These are phyloP conservation scores for Botrytis cinerea DNA, from an alignment of 2,329 filamentous ascomycete genomes.

Conservation along the genomic window DNA sequence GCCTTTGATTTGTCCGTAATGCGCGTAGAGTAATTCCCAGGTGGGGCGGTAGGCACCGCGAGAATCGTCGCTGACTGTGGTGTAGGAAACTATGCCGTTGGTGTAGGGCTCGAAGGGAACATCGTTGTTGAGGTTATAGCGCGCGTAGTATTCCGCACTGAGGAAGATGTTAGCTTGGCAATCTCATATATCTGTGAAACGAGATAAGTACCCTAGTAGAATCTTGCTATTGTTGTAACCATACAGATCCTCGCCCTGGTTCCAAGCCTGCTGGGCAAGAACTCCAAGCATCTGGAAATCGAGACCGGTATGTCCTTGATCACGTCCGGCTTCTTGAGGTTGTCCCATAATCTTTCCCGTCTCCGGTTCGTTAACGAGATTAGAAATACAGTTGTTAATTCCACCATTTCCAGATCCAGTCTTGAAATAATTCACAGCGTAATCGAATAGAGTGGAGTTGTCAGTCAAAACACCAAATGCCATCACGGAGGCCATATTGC, in stretches of 20 bases:
- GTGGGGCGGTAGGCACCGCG: not conserved
- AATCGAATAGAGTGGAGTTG: not conserved
- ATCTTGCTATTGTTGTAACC: not conserved
- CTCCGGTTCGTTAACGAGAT: not conserved
- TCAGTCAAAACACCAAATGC: not conserved
- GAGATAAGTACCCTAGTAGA: not conserved
- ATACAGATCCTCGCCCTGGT: not conserved
- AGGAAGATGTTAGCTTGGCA: not conserved
- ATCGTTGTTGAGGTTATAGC: not conserved
- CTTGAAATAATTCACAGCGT: not conserved
- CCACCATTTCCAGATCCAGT: conserved; percentile 5
- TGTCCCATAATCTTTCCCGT: not conserved
- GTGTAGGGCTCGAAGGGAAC: conserved; percentile 2
- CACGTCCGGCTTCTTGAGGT: not conserved
- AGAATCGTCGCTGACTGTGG: not conserved
- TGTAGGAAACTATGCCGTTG: conserved; percentile 4
- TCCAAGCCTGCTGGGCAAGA: not conserved
- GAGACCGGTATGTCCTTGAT: not conserved
- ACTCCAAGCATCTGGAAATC: not conserved
- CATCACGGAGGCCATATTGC: not conserved
- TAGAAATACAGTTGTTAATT: not conserved
- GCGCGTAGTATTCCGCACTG: conserved; percentile 3
- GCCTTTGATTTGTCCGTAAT: not conserved
- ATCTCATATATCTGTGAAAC: not conserved
- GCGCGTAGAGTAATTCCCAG: not conserved